Percentiles rank a stretch among this genome's conserved stretches.
Evolutionary conservation across 2,329 filamentous ascomycete species (phyloP).

Genomic region (Massarina eburnea): DNA sequence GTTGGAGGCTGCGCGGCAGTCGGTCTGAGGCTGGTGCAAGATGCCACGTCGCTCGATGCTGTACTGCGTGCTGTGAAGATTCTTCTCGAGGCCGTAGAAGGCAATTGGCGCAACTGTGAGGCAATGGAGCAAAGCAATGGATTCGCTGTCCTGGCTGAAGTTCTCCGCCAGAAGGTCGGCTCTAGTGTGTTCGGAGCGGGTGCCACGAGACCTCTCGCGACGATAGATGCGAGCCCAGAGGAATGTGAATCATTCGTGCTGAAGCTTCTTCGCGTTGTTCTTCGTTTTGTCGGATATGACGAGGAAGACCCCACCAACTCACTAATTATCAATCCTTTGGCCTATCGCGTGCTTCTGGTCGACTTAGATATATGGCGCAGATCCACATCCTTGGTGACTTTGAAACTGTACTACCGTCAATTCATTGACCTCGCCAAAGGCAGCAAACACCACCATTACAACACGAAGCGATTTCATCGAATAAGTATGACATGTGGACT

Average conservation of each 20-base stretch:
- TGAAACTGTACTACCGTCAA: slow-evolving; percentile 90
- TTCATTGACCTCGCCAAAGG: slow-evolving; percentile 85
- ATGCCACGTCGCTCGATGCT: slow-evolving; percentile 68
- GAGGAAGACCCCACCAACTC: slow-evolving; percentile 78
- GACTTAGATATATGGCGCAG: slow-evolving; percentile 93
- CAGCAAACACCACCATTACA: slow-evolving; percentile 91
- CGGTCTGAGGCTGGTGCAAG: slow-evolving; percentile 80
- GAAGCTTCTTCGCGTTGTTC: slow-evolving; percentile 71
- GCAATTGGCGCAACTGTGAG: slow-evolving; percentile 96
- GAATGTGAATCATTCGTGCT: slow-evolving; percentile 56
- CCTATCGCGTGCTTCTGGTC: slow-evolving; percentile 87
- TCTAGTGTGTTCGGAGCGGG: slow-evolving; percentile 40
- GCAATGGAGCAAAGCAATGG: slow-evolving; percentile 97
- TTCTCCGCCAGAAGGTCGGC: slow-evolving; percentile 81
- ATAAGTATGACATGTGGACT: slow-evolving; percentile 70
- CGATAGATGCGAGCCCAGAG: slow-evolving; percentile 34
- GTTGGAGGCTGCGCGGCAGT: slow-evolving; percentile 88
- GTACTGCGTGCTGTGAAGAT: slow-evolving; percentile 79
- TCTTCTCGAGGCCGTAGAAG: slow-evolving; percentile 80
- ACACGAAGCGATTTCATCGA: slow-evolving; percentile 78
- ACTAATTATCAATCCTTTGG: slow-evolving; percentile 92
- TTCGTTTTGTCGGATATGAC: slow-evolving; percentile 88
- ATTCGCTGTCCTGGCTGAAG: slow-evolving; percentile 81
- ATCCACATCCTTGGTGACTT: slow-evolving; percentile 68
- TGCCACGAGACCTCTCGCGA: slow-evolving; percentile 53